Conservation (phyloP, 331 rosid species). For the Acacia pycnantha region DNA sequence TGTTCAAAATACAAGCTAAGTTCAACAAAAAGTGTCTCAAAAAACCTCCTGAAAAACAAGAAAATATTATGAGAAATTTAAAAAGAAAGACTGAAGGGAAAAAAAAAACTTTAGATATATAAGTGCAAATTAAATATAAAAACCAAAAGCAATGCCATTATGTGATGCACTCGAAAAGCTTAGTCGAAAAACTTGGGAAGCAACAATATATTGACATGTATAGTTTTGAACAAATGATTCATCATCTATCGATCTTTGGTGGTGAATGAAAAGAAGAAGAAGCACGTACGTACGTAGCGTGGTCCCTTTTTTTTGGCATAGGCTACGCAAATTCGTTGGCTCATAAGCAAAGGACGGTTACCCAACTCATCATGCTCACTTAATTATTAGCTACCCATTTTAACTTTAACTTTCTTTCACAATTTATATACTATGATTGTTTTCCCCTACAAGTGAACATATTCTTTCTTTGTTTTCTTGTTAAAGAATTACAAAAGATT, state of each 20-base stretch:
- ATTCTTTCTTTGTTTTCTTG: neutral
- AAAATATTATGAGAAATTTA: too few relatives aligned
- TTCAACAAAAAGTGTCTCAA: too few relatives aligned
- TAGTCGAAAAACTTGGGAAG: too few relatives aligned
- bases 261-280: neutral
- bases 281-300: neutral
- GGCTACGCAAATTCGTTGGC: slow-evolving; percentile 23
- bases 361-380: neutral
- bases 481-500: neutral
- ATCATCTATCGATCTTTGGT: neutral
- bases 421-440: neutral
- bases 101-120: too few relatives aligned
- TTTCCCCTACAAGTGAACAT: neutral
- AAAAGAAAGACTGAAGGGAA: too few relatives aligned
- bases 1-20: too few relatives aligned
- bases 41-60: too few relatives aligned
- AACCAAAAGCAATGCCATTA: too few relatives aligned
- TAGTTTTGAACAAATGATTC: neutral
- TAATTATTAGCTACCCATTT: neutral
- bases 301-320: neutral
- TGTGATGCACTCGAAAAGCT: too few relatives aligned
- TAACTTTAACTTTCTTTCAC: neutral
- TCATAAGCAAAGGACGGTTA: slow-evolving; percentile 32
- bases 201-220: neutral
- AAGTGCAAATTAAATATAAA: too few relatives aligned